Evolutionary conservation across 148 eudicot species (phyloP), one percentile per base, ranked within the genome.

Genomic region (Tetragonia tetragonoides): DNA sequence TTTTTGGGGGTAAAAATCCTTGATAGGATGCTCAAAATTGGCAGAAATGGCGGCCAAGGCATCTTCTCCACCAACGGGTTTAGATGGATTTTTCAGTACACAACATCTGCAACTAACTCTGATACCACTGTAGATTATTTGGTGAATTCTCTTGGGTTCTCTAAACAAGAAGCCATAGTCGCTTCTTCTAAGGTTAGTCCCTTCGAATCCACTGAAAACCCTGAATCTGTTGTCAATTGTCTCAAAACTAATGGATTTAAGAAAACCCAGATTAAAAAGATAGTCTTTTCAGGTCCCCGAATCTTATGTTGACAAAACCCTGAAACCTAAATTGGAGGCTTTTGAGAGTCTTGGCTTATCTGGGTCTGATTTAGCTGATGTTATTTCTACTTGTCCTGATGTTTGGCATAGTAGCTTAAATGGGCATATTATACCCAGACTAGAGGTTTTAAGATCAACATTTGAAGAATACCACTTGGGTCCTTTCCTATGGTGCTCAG

Each of bases 281-380:
- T 81, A 3, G 68, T 86, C 28, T 59, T 46, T 16, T 20, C 5
- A 6, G 24, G 0, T 6, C 84, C 86, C 23, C 39, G n/a, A 28
- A 51, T 86, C 44, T 44, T 86, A 15, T 38, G 83, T 79, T 15
- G 77, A 81, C 53, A 69, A 56, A 78, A 83, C 85, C 83, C 86
- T 84, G 41, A 74, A 72, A 41, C 88, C 88, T 56, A 86, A 86
- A 74, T 20, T 81, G 28, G 66, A 76, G 72, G 78, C 71, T 75
- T 77, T 86, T 10, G 61, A 63, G 57, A 73, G 57, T 0, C 12
- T 83, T 6, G 84, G 88, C 2, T 53, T 83, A 38, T 68, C 83
- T 73, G 83, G 85, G 53, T 41, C 70, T 39, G 80, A 74, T 7
- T 49, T 86, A 34, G 77, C 61, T 24, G 34, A 34, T 42, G 57